Conservation (phyloP, 2,329 filamentous ascomycete genomes). For the Elsinoe fawcettii region DNA sequence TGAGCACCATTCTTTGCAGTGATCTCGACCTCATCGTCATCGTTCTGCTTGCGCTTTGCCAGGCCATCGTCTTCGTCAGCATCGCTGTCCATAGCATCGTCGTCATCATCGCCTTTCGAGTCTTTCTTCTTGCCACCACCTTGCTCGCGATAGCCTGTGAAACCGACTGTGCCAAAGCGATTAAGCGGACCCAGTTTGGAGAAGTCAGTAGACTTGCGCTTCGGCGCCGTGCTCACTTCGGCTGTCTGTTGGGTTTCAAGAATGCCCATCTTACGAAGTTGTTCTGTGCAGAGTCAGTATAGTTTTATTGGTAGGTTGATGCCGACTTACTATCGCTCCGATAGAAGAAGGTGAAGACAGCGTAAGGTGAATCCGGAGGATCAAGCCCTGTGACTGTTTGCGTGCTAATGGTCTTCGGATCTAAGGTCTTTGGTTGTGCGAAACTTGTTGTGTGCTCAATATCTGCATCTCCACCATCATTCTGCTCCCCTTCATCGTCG, state of each 20-base stretch:
- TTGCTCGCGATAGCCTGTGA: constrained; percentile 65
- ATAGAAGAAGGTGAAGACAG: constrained; percentile 96
- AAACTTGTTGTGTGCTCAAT: constrained; percentile 97
- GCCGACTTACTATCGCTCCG: constrained; percentile 74
- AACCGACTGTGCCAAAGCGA: constrained; percentile 73
- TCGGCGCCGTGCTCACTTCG: constrained; percentile 46
- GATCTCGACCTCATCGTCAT: constrained; percentile 51
- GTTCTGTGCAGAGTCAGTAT: constrained; percentile 49
- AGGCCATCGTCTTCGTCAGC: constrained; percentile 56
- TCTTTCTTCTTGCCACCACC: constrained; percentile 49
- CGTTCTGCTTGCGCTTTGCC: constrained; percentile 59
- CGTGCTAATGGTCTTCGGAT: constrained; percentile 95
- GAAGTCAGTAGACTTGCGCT: constrained; percentile 81
- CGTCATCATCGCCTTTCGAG: constrained; percentile 43
- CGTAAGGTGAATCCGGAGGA: constrained; percentile 90
- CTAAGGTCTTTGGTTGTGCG: constrained; percentile 89
- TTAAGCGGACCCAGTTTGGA: constrained; percentile 77
- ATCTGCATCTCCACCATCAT: constrained; percentile 63
- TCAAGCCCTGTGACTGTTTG: constrained; percentile 99
- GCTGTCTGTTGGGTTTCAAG: constrained; percentile 56
- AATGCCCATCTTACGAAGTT: constrained; percentile 95
- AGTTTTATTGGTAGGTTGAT: not conserved
- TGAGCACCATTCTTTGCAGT: constrained; percentile 49
- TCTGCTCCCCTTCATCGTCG: constrained; percentile 65
- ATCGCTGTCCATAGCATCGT: constrained; percentile 63